Conservation (phyloP, 2,329 filamentous ascomycete species). For the Hymenoscyphus linearis region DNA sequence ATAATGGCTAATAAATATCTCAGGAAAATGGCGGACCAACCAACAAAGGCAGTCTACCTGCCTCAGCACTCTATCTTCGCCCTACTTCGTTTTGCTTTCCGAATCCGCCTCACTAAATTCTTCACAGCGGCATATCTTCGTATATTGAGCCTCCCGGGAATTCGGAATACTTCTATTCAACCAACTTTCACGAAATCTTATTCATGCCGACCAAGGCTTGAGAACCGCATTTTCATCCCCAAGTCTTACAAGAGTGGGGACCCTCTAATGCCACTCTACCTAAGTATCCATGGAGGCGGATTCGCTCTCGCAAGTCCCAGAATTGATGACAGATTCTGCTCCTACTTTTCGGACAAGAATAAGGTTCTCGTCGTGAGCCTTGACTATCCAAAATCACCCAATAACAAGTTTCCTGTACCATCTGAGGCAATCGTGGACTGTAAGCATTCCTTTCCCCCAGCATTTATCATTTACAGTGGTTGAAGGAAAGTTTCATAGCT, state of each 20-base stretch:
- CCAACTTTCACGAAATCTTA: conserved; percentile 23
- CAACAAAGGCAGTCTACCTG: conserved; percentile 3
- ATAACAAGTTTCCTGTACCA: conserved; percentile 39
- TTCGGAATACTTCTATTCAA: conserved; percentile 14
- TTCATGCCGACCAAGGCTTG: conserved; percentile 20
- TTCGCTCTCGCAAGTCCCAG: conserved; percentile 41
- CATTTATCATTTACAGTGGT: too few relatives aligned
- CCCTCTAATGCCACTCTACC: conserved; percentile 35
- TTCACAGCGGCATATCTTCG: conserved; percentile 8
- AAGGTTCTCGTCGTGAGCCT: conserved; percentile 42
- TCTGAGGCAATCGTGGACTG: conserved; percentile 41
- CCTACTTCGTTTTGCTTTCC: conserved; percentile 8
- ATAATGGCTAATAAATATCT: neutral
- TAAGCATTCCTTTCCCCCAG: too few relatives aligned
- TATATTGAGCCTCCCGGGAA: conserved; percentile 12
- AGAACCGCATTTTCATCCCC: conserved; percentile 36
- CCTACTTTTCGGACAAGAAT: conserved; percentile 37
- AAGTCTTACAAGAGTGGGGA: conserved; percentile 20
- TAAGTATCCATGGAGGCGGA: conserved; percentile 49
- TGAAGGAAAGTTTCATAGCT: too few relatives aligned
- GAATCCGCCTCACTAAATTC: conserved; percentile 14
- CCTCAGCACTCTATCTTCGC: conserved; percentile 5
- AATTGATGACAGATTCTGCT: conserved; percentile 44
- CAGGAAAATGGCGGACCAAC: neutral
- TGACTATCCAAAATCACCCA: conserved; percentile 45